phyloP scores from a whole-genome alignment of 2,329 filamentous ascomycete species.

The Harringtonia aguacate region DNA sequence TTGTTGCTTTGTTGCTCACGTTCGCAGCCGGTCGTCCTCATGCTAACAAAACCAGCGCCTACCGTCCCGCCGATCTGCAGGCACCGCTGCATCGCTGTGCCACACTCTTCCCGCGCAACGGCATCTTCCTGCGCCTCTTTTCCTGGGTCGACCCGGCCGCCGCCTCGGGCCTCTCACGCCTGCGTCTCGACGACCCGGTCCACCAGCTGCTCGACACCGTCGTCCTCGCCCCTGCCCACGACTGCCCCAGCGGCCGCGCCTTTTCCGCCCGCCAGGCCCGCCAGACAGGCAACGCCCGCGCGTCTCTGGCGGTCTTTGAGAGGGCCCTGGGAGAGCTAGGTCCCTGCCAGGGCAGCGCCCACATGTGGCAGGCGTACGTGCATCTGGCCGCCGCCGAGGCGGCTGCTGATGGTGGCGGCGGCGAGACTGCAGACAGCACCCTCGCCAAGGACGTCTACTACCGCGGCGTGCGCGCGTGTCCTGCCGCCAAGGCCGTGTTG shows the following conservation, averaged over 20 bases:
- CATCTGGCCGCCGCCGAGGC: constrained; percentile 20
- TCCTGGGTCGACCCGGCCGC: constrained; percentile 55
- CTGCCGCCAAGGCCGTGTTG: constrained; percentile 37
- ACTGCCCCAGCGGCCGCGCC: constrained; percentile 31
- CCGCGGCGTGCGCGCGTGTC: constrained; percentile 34
- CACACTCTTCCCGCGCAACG: constrained; percentile 60
- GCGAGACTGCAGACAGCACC: constrained; percentile 7
- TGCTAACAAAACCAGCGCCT: constrained; percentile 35
- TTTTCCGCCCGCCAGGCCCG: constrained; percentile 44
- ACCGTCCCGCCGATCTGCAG: constrained; percentile 57
- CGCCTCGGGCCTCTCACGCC: constrained; percentile 17
- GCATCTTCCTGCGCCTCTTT: constrained; percentile 60
- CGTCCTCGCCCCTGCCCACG: constrained; percentile 27
- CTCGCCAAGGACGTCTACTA: constrained; percentile 36
- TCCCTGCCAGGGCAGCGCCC: constrained; percentile 23
- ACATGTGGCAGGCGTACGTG: constrained; percentile 40
- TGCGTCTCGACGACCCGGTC: constrained; percentile 65
- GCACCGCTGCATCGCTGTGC: constrained; percentile 51
- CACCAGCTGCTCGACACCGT: constrained; percentile 51
- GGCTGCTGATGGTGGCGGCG: constrained; percentile 9
- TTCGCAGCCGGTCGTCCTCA: not conserved
- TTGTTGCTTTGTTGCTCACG: not conserved
- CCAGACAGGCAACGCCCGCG: constrained; percentile 37
- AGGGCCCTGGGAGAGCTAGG: constrained; percentile 32
- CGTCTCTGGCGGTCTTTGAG: constrained; percentile 40